A percentile compares a stretch with the other conserved stretches of the same genome.
phyloP scores from a whole-genome alignment of 2,329 filamentous ascomycete genomes.

The Fusarium nodosum region DNA sequence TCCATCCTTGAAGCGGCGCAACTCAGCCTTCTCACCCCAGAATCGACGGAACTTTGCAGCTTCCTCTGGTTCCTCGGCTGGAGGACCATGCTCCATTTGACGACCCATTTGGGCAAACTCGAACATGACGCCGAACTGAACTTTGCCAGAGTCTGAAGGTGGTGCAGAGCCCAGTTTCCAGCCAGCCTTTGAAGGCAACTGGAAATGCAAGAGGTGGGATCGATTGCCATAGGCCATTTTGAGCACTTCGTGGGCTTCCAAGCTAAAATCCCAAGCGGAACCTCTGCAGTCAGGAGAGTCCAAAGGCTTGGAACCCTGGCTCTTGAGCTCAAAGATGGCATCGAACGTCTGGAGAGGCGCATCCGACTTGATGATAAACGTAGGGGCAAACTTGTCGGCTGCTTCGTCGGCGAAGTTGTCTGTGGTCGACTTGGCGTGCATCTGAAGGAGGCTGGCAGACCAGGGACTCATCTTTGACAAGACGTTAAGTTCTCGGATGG shows the following conservation, averaged over 20 bases:
- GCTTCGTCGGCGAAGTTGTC: constrained; percentile 79
- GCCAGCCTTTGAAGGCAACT: constrained; percentile 53
- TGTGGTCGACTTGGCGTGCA: constrained; percentile 81
- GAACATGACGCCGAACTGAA: constrained; percentile 78
- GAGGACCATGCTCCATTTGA: constrained; percentile 87
- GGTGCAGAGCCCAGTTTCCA: constrained; percentile 51
- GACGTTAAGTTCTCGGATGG: constrained; percentile 79
- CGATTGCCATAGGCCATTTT: constrained; percentile 81
- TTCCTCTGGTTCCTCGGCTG: constrained; percentile 86
- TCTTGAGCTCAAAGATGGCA: constrained; percentile 57
- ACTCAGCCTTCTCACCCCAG: constrained; percentile 94
- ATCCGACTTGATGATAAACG: constrained; percentile 79
- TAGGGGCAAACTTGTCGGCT: constrained; percentile 84
- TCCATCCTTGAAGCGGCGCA: constrained; percentile 94
- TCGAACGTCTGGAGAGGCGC: constrained; percentile 70
- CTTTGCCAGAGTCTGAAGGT: constrained; percentile 49
- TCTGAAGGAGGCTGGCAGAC: constrained; percentile 81
- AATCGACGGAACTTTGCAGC: constrained; percentile 87
- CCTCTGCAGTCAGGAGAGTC: constrained; percentile 59
- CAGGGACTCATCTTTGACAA: constrained; percentile 91
- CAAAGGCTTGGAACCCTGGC: constrained; percentile 47
- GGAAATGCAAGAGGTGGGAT: constrained; percentile 75
- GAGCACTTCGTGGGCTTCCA: constrained; percentile 74
- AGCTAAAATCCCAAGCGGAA: constrained; percentile 61
- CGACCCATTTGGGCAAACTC: constrained; percentile 80